These are phyloP conservation scores for Annulohypoxylon bovei DNA, from an alignment of 495 filamentous ascomycete species.

Conservation along the genomic window DNA sequence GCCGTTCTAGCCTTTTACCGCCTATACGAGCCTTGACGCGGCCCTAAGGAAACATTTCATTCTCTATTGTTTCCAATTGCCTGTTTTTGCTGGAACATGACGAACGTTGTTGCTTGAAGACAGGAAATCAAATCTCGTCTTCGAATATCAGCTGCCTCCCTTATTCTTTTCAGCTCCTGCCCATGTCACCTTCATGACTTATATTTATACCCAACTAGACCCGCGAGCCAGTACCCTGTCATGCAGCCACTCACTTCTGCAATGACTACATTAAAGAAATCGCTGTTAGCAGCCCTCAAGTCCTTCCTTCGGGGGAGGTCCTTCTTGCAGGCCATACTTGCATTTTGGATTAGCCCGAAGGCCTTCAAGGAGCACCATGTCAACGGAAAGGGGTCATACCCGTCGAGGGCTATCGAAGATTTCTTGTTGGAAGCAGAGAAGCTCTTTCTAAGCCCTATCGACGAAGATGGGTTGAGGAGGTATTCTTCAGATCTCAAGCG, in stretches of 20 bases:
- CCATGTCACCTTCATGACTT: conserved; percentile 42
- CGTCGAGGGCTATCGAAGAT: conserved; percentile 39
- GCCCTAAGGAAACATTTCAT: conserved; percentile 43
- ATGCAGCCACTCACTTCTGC: conserved; percentile 57
- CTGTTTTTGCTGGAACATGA: conserved; percentile 44
- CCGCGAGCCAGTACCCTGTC: conserved; percentile 46
- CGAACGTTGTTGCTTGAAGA: conserved; percentile 38
- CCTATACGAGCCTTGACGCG: conserved; percentile 46
- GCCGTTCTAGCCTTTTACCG: conserved; percentile 46
- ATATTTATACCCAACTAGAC: conserved; percentile 39
- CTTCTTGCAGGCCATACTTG: conserved; percentile 60
- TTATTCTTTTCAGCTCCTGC: conserved; percentile 13
- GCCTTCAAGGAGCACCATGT: conserved; percentile 50
- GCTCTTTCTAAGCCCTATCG: conserved; percentile 51
- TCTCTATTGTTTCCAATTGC: conserved; percentile 36
- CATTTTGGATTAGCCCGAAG: conserved; percentile 59
- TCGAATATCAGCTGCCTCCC: conserved; percentile 28
- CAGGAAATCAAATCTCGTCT: conserved; percentile 19
- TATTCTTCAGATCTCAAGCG: conserved; percentile 56
- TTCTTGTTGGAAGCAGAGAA: conserved; percentile 51
- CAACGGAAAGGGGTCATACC: conserved; percentile 34
- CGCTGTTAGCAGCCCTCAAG: conserved; percentile 55
- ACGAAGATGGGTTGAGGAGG: conserved; percentile 48
- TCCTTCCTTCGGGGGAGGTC: conserved; percentile 62
- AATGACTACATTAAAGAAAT: conserved; percentile 58